A percentile compares a stretch with the other conserved stretches of the same genome.
These are phyloP conservation scores for Trichophyton rubrum DNA, from an alignment of 2,329 filamentous ascomycete species.

Conservation along the genomic window DNA sequence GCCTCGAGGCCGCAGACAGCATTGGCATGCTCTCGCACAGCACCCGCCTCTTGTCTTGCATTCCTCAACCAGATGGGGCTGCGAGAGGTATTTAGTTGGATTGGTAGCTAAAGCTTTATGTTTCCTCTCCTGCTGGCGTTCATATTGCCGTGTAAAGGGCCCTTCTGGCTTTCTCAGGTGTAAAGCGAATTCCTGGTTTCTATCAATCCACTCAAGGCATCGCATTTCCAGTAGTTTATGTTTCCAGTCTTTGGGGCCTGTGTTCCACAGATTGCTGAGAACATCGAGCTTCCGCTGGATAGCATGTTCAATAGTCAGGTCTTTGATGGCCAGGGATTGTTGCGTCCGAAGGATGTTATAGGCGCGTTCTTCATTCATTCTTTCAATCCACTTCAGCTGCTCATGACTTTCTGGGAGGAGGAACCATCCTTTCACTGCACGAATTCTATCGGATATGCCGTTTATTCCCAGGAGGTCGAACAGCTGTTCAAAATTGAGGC, in stretches of 20 bases:
- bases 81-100: too few relatives aligned
- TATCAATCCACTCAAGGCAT: too few relatives aligned
- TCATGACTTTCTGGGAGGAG: too few relatives aligned
- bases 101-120: neutral
- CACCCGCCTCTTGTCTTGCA: neutral
- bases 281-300: neutral
- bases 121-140: neutral
- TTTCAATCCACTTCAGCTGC: neutral
- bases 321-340: neutral
- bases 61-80: too few relatives aligned
- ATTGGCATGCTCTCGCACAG: constrained; percentile 3
- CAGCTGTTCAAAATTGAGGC: too few relatives aligned
- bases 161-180: too few relatives aligned
- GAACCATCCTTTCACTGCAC: too few relatives aligned
- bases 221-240: neutral
- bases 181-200: too few relatives aligned
- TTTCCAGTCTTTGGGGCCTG: neutral
- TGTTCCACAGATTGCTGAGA: too few relatives aligned
- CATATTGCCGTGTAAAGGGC: too few relatives aligned
- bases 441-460: too few relatives aligned
- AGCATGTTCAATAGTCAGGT: neutral
- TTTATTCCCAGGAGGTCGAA: too few relatives aligned
- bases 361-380: neutral
- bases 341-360: neutral
- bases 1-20: neutral